Evolutionary conservation across 2,329 filamentous ascomycete species (phyloP).

Genomic region (Aspergillus pseudoviridinutans): DNA sequence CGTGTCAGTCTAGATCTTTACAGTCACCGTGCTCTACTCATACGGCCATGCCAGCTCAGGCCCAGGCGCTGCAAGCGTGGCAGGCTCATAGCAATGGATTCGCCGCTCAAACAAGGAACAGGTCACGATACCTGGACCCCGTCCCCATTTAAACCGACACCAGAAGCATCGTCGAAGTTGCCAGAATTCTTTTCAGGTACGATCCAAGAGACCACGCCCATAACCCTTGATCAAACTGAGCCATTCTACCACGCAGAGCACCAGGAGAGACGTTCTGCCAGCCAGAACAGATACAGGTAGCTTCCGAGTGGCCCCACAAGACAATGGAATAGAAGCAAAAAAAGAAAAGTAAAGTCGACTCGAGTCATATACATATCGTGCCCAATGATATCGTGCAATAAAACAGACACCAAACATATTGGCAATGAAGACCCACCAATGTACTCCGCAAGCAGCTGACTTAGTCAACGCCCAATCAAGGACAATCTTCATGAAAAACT

Average conservation of each 20-base stretch:
- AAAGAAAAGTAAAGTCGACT: background rate
- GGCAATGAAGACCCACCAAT: background rate
- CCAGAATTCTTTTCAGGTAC: background rate
- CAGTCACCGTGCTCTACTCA: background rate
- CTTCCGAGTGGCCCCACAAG: background rate
- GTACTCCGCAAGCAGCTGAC: background rate
- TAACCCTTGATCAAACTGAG: constrained; percentile 1
- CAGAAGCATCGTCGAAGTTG: background rate
- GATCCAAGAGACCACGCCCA: background rate
- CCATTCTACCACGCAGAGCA: background rate
- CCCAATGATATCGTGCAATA: background rate
- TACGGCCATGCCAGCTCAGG: background rate
- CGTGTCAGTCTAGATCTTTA: background rate
- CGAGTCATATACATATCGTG: background rate
- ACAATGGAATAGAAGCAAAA: constrained; percentile 2
- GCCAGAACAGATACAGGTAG: background rate
- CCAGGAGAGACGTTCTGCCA: no score
- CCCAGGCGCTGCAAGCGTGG: background rate
- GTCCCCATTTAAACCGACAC: background rate
- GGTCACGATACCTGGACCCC: background rate
- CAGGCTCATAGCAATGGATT: background rate
- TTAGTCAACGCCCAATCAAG: background rate
- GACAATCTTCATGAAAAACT: background rate
- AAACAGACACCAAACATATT: background rate
- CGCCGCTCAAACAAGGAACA: background rate